Percentiles rank a stretch among this genome's conserved stretches.
Conservation (phyloP, 208 protist genomes). For the Leishmania gerbilli region DNA sequence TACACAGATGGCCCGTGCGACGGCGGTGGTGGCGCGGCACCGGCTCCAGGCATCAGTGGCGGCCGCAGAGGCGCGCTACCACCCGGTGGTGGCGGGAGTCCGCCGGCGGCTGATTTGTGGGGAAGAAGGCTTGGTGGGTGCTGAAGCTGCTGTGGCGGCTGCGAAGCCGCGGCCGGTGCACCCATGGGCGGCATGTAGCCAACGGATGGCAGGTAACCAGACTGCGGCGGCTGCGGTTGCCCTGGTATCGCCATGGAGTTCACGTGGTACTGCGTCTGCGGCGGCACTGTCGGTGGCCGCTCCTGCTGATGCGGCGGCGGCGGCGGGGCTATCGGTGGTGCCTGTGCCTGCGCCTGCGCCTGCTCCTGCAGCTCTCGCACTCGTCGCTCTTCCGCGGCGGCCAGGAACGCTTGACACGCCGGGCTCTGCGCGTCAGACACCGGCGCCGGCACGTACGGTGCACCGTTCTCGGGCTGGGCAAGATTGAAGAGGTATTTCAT, state of each 20-base stretch:
- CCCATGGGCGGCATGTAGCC: slow-evolving; percentile 10
- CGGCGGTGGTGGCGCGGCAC: background rate
- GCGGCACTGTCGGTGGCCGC: background rate
- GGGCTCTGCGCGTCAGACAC: slow-evolving; percentile 58
- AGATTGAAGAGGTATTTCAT: slow-evolving; percentile 50
- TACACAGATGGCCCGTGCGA: background rate
- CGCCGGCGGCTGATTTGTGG: background rate
- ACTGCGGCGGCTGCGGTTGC: background rate
- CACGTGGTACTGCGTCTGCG: slow-evolving; percentile 1
- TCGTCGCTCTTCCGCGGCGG: slow-evolving; percentile 35
- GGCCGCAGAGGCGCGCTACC: background rate
- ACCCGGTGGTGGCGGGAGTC: background rate
- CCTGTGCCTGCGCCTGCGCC: slow-evolving; percentile 24
- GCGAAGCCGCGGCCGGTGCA: background rate
- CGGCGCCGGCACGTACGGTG: slow-evolving; percentile 47
- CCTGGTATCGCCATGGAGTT: slow-evolving; percentile 8
- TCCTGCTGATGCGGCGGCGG: slow-evolving; percentile 9
- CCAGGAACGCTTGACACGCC: slow-evolving; percentile 45
- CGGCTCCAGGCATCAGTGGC: slow-evolving; percentile 6
- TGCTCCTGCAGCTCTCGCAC: slow-evolving; percentile 29
- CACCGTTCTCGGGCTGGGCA: slow-evolving; percentile 15
- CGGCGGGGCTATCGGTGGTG: slow-evolving; percentile 7
- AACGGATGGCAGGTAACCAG: background rate
- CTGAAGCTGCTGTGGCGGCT: slow-evolving; percentile 9
- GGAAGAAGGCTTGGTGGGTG: slow-evolving; percentile 3